A percentile compares a stretch with the other conserved stretches of the same genome.
phyloP scores from a whole-genome alignment of 495 filamentous ascomycete genomes.

The Aspergillus biplanus region DNA sequence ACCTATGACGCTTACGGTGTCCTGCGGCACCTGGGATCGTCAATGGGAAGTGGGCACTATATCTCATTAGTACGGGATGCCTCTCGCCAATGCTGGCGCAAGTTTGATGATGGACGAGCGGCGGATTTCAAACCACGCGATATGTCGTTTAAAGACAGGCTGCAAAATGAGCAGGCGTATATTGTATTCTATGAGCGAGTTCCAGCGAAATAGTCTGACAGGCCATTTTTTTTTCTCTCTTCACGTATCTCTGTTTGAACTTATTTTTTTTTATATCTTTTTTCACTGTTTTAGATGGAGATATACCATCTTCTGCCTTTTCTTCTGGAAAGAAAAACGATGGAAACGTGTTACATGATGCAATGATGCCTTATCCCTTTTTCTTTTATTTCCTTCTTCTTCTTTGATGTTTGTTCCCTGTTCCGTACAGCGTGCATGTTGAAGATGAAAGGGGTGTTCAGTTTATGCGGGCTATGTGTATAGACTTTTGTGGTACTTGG shows the following conservation, averaged over 20 bases:
- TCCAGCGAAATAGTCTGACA: slow-evolving; percentile 47
- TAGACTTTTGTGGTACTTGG: slow-evolving; percentile 4
- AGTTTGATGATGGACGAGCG: slow-evolving; percentile 65
- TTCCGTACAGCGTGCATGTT: slow-evolving; percentile 16
- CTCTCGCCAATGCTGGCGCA: slow-evolving; percentile 63
- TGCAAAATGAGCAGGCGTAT: slow-evolving; percentile 69
- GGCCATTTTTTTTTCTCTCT: slow-evolving; percentile 18
- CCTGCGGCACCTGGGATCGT: slow-evolving; percentile 66
- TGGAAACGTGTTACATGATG: slow-evolving; percentile 3
- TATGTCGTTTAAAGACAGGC: slow-evolving; percentile 45
- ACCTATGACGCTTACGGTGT: slow-evolving; percentile 75
- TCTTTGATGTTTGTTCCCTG: slow-evolving; percentile 1
- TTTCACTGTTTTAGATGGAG: not conserved
- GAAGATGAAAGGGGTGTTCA: slow-evolving; percentile 19
- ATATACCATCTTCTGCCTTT: not conserved
- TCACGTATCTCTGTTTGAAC: slow-evolving; percentile 9
- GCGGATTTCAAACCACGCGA: slow-evolving; percentile 61
- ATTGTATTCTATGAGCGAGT: slow-evolving; percentile 68
- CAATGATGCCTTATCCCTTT: slow-evolving; percentile 1
- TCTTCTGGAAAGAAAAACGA: slow-evolving; percentile 4
- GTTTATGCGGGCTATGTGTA: slow-evolving; percentile 9
- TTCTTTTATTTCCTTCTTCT: slow-evolving; percentile 9
- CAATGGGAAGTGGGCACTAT: slow-evolving; percentile 71
- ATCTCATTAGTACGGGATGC: slow-evolving; percentile 66
- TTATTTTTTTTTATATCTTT: not conserved